These are phyloP conservation scores for Zymoseptoria crescenta DNA, from an alignment of 2,329 filamentous ascomycete genomes.

Conservation along the genomic window DNA sequence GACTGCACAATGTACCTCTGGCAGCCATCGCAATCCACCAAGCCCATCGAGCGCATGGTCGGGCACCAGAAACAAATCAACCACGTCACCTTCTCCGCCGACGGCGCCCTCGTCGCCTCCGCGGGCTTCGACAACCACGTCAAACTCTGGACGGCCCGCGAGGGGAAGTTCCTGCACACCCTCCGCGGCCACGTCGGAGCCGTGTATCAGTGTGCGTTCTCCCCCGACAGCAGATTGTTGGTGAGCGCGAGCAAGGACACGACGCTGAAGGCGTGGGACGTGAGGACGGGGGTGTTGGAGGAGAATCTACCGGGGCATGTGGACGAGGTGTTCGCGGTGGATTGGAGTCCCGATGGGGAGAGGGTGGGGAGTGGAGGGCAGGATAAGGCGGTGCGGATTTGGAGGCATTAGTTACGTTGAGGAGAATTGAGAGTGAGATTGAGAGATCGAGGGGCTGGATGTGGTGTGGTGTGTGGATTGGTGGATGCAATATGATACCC, in stretches of 20 bases:
- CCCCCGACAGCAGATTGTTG: constrained; percentile 79
- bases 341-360: constrained; percentile 88
- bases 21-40: constrained; percentile 70
- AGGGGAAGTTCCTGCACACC: constrained; percentile 72
- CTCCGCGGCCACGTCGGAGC: constrained; percentile 83
- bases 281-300: constrained; percentile 72
- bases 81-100: constrained; percentile 87
- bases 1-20: constrained; percentile 96
- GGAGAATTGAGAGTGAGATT: constrained; percentile 36
- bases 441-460: neutral
- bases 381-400: constrained; percentile 67
- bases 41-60: constrained; percentile 79
- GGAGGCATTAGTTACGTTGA: too few relatives aligned
- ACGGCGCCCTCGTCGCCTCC: constrained; percentile 79
- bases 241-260: constrained; percentile 87
- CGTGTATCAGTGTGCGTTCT: constrained; percentile 89
- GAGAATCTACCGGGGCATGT: constrained; percentile 81
- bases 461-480: too few relatives aligned
- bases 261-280: constrained; percentile 91
- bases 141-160: constrained; percentile 79
- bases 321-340: constrained; percentile 88
- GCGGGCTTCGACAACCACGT: constrained; percentile 91
- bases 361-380: constrained; percentile 86
- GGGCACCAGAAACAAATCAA: constrained; percentile 97
- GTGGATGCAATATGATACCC: neutral